Conservation (phyloP, 352 stramenopile genomes). For the Plasmopara viticola region DNA sequence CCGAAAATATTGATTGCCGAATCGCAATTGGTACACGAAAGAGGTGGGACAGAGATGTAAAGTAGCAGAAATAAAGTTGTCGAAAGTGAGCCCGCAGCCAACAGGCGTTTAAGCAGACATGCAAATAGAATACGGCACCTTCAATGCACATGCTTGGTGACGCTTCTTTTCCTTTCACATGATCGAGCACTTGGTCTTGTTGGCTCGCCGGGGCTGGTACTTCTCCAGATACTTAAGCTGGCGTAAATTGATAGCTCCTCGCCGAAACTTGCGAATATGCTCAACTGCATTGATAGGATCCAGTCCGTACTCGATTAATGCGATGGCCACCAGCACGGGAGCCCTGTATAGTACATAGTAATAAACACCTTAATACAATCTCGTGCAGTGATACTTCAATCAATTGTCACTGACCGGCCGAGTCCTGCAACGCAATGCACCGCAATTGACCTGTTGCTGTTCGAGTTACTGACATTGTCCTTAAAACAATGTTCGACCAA, state of each 20-base stretch:
- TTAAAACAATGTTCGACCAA: slow-evolving; percentile 94
- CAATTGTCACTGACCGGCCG: slow-evolving; percentile 63
- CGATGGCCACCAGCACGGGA: slow-evolving; percentile 96
- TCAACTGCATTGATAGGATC: slow-evolving; percentile 96
- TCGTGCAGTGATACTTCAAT: no score
- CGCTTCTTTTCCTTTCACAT: slow-evolving; percentile 45
- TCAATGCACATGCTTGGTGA: not conserved
- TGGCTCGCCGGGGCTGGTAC: slow-evolving; percentile 80
- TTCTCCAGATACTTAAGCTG: slow-evolving; percentile 97
- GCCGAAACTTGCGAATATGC: slow-evolving; percentile 91
- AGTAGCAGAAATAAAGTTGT: slow-evolving; percentile 28
- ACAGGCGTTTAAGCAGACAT: slow-evolving; percentile 4
- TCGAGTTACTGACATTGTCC: slow-evolving; percentile 61
- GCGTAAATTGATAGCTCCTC: slow-evolving; percentile 96
- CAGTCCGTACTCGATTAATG: slow-evolving; percentile 94
- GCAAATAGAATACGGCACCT: not conserved
- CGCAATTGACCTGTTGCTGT: slow-evolving; percentile 87
- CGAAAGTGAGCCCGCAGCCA: slow-evolving; percentile 10
- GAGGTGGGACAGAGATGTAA: slow-evolving; percentile 14
- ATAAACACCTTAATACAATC: not conserved
- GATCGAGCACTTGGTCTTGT: slow-evolving; percentile 78
- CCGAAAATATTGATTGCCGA: no score
- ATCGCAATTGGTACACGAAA: no score
- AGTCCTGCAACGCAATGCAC: slow-evolving; percentile 98
- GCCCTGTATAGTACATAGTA: slow-evolving; percentile 37